Evolutionary conservation across 768 basidiomycete genomes (phyloP).

Genomic region (Trametes coccinea): DNA sequence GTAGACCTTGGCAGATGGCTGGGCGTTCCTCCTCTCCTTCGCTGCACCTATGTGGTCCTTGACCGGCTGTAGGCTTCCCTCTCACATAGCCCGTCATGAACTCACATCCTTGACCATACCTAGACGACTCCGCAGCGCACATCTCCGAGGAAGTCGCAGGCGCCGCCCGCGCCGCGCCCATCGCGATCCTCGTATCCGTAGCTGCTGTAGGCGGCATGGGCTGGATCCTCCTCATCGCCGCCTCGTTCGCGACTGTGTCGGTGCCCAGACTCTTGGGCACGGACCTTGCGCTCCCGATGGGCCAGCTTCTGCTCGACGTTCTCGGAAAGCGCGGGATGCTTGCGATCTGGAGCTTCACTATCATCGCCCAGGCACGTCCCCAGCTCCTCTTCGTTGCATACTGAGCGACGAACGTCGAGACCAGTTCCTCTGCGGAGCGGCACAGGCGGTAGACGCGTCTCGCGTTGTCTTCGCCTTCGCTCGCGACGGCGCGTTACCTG

Average conservation of each 20-base stretch:
- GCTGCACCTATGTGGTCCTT: conserved; percentile 79
- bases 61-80: conserved; percentile 58
- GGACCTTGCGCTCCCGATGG: conserved; percentile 63
- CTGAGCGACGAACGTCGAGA: neutral
- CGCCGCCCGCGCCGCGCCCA: conserved; percentile 62
- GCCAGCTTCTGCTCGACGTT: conserved; percentile 63
- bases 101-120: too few species aligned
- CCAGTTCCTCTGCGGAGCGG: conserved; percentile 70
- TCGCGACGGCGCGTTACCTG: conserved; percentile 69
- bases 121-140: conserved; percentile 77
- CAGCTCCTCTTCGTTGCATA: neutral
- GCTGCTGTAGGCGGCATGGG: conserved; percentile 57
- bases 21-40: conserved; percentile 72
- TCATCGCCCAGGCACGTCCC: conserved; percentile 52
- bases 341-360: conserved; percentile 67
- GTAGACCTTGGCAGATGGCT: conserved; percentile 48
- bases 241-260: conserved; percentile 61
- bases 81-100: too few species aligned
- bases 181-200: conserved; percentile 67
- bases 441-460: conserved; percentile 73
- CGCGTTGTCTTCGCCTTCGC: conserved; percentile 77
- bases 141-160: conserved; percentile 72
- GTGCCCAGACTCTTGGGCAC: conserved; percentile 50
- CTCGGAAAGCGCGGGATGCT: conserved; percentile 72
- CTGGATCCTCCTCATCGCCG: conserved; percentile 61